Evolutionary conservation across 352 stramenopile genomes (phyloP), one percentile per base, ranked within the genome.

Genomic region (Pythium coloratum): DNA sequence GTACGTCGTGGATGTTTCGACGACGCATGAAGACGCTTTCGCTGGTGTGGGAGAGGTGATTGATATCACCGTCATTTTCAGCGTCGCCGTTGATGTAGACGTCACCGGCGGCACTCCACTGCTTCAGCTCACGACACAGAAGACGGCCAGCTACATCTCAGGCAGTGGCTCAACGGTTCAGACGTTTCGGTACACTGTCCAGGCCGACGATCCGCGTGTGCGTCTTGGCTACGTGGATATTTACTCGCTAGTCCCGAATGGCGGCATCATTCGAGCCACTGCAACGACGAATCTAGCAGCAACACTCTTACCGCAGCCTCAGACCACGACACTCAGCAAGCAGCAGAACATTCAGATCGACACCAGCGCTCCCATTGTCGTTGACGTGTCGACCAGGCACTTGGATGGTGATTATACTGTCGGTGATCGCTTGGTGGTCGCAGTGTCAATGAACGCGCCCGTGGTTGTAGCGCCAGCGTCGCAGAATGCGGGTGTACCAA

Each of bases 1-100:
- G 28, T 65, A 46, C 14, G 65, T 90, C 10, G 49, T 44, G 1
- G 33, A 64, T 9, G 72, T 92, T 3, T 72, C 64, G 6, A 86
- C 72, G 2, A 67, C 72, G 0, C 80, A 87, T 36, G 84, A 86
- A 71, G 77, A 87, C 47, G 82, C 63, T 8, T 86, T 64, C 0
- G 77, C 75, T 10, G 85, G 81, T 1, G 75, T 77, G 34, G 86
- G 86, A 2, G 83, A 94, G 50, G 66, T 78, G 12, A 70, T 94
- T n/a, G 67, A 84, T n/a, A 59, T 94, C 16, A n/a, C 72, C 0
- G 66, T 92, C 0, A 44, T 55, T 0, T 92, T 84, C 55, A 89
- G 73, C 16, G 73, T 62, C 5, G 68, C 54, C 1, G 84, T 94
- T 1, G 57, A 81, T 16, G 76, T 94, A 0, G 66, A 80, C 13